phyloP scores from a whole-genome alignment of 2,329 filamentous ascomycete species.

The Venturia asperata region DNA sequence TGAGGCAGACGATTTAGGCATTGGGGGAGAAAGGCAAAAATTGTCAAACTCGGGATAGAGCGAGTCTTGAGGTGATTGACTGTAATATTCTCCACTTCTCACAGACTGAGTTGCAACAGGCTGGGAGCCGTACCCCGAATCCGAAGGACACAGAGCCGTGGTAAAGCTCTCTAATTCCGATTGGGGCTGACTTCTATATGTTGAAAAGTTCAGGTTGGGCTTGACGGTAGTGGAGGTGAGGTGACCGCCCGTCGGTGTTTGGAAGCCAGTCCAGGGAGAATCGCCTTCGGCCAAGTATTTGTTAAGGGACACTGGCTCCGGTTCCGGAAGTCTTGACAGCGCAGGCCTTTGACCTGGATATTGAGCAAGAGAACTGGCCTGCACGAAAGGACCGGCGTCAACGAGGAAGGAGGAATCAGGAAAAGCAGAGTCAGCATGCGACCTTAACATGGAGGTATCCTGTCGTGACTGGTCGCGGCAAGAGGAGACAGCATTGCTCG shows the following conservation, averaged over 20 bases:
- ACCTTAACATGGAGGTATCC: conserved; percentile 3
- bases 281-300: background rate
- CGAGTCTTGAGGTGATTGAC: conserved; percentile 24
- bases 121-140: conserved; percentile 31
- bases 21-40: background rate
- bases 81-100: conserved; percentile 25
- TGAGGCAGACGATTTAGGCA: background rate
- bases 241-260: background rate
- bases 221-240: background rate
- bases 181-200: background rate
- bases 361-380: background rate
- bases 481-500: background rate
- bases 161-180: conserved; percentile 6
- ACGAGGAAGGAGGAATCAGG: background rate
- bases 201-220: background rate
- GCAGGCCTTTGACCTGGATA: background rate
- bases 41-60: conserved; percentile 15
- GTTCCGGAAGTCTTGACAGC: background rate
- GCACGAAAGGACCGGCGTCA: background rate
- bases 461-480: background rate
- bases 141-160: conserved; percentile 23
- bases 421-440: background rate
- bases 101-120: conserved; percentile 26
- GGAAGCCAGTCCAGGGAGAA: conserved; percentile 11
- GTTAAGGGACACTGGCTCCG: background rate